These are phyloP conservation scores for Azolla pinnata DNA, from an alignment of 75 land plant species.

Conservation along the genomic window DNA sequence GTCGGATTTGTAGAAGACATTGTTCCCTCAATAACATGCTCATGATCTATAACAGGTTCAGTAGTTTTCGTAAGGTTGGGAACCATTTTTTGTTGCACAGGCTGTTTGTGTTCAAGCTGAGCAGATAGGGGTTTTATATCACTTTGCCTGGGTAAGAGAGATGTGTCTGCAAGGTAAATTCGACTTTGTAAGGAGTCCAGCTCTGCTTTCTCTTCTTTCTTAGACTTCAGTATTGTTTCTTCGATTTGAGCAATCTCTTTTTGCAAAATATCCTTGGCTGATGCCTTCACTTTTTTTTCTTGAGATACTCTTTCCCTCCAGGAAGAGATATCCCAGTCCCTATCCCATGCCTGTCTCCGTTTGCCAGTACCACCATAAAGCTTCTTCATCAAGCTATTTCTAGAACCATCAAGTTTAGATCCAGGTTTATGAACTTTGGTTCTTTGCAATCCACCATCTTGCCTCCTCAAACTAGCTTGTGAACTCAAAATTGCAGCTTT, in stretches of 20 bases:
- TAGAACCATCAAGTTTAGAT: constrained; percentile 16
- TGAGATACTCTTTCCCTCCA: constrained; percentile 64
- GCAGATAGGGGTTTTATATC: constrained; percentile 61
- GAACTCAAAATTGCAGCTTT: constrained; percentile 45
- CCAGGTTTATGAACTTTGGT: constrained; percentile 7
- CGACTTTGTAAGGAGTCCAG: constrained; percentile 63
- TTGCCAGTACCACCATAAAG: constrained; percentile 70
- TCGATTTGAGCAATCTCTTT: neutral
- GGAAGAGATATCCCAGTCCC: constrained; percentile 87
- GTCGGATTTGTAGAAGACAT: constrained; percentile 6
- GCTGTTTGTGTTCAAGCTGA: neutral
- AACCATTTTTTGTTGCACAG: neutral
- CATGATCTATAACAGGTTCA: too few species aligned
- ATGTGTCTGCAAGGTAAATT: constrained; percentile 84
- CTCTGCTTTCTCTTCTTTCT: constrained; percentile 10
- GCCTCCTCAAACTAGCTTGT: constrained; percentile 11
- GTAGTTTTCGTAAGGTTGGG: constrained; percentile 1
- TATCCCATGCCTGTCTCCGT: constrained; percentile 61
- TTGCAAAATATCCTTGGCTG: constrained; percentile 40
- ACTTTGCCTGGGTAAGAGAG: constrained; percentile 74
- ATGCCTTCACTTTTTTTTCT: constrained; percentile 45
- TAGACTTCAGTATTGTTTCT: constrained; percentile 9
- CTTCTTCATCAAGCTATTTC: constrained; percentile 78
- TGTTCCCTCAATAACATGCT: too few species aligned
- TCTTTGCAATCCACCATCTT: neutral